A percentile compares a stretch with the other conserved stretches of the same genome.
phyloP scores from a whole-genome alignment of 2,329 filamentous ascomycete genomes.

The Hawksworthiomyces lignivorus region DNA sequence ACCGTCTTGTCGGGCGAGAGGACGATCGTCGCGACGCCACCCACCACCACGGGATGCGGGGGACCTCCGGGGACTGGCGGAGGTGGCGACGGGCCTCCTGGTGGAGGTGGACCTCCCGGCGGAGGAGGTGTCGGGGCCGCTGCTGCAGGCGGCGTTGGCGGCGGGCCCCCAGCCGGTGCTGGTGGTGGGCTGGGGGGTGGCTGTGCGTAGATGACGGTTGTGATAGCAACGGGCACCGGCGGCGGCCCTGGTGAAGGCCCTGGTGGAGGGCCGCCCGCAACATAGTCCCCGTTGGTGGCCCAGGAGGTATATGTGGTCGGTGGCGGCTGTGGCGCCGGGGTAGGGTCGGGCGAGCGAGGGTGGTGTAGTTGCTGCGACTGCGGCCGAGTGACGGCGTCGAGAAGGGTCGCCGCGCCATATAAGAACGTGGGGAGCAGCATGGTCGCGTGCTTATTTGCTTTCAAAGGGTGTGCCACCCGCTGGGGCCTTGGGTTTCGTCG shows the following conservation, averaged over 20 bases:
- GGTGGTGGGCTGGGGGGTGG: background rate
- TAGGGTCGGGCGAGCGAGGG: background rate
- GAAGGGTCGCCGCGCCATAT: background rate
- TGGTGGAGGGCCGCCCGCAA: background rate
- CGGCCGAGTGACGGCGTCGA: background rate
- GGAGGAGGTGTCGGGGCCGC: no score
- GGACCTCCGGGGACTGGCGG: background rate
- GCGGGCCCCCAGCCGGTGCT: background rate
- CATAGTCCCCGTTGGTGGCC: background rate
- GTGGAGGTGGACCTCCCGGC: background rate
- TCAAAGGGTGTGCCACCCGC: no score
- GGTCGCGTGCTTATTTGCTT: background rate
- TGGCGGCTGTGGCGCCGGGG: background rate
- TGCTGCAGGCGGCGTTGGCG: no score
- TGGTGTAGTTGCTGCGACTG: background rate
- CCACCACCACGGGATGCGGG: conserved; percentile 9
- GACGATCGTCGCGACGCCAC: conserved; percentile 6
- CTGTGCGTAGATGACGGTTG: no score
- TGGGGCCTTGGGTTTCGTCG: no score
- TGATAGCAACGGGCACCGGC: background rate
- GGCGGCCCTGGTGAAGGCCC: background rate
- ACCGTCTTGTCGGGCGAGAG: conserved; percentile 12
- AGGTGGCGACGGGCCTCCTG: background rate
- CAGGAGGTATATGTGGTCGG: background rate
- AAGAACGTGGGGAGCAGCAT: conserved; percentile 1